Conservation (phyloP, 306 rosid genomes). For the Fragaria ananassa region DNA sequence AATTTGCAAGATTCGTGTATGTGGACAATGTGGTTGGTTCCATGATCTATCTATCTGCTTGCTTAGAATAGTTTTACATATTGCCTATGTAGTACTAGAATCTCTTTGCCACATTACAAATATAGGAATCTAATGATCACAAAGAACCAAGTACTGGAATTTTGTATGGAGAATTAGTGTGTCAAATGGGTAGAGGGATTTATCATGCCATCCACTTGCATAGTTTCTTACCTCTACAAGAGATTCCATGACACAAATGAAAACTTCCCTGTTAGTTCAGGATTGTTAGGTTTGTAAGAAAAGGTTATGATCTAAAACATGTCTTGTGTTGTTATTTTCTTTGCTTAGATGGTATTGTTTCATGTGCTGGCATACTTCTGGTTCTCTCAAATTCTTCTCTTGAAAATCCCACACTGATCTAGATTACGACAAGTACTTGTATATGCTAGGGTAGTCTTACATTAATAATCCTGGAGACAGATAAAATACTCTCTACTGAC, state of each 20-base stretch:
- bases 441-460: background rate
- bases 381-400: background rate
- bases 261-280: background rate
- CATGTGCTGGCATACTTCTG: background rate
- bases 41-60: conserved; percentile 9
- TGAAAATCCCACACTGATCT: background rate
- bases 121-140: background rate
- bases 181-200: background rate
- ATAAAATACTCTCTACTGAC: background rate
- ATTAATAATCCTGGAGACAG: background rate
- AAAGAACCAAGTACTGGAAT: background rate
- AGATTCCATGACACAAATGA: background rate
- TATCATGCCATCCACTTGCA: background rate
- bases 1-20: background rate
- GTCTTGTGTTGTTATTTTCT: background rate
- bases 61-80: background rate
- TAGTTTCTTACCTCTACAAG: background rate
- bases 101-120: background rate
- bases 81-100: background rate
- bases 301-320: background rate
- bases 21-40: conserved; percentile 3
- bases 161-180: background rate
- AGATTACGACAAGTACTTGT: background rate
- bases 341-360: background rate
- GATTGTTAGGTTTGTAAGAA: background rate